Conservation (phyloP, 129 eudicot species). For the Pulicaria dysenterica region DNA sequence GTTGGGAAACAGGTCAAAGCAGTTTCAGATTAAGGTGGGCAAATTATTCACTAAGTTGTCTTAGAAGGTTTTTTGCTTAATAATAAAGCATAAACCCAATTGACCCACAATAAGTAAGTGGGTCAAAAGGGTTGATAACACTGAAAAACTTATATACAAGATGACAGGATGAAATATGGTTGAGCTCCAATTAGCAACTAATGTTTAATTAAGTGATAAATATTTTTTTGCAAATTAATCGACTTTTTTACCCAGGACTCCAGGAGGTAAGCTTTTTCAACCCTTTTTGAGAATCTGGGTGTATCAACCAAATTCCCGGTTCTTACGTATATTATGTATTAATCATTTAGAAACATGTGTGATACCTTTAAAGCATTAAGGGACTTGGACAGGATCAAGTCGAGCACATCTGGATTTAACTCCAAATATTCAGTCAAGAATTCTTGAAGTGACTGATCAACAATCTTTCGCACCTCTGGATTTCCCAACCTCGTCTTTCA, state of each 20-base stretch:
- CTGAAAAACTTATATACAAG: no score
- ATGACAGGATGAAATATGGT: no score
- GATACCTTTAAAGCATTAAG: conserved; percentile 91
- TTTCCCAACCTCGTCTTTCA: conserved; percentile 91
- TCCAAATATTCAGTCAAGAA: conserved; percentile 87
- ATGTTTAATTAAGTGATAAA: not conserved
- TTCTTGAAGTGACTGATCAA: conserved; percentile 88
- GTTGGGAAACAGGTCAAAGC: not conserved
- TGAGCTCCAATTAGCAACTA: no score
- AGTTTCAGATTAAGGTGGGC: not conserved
- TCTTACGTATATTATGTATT: not conserved
- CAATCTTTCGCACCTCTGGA: conserved; percentile 86
- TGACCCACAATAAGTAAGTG: not conserved
- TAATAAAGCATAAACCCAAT: not conserved
- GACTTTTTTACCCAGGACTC: not conserved
- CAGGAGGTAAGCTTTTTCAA: not conserved
- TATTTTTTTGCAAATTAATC: not conserved
- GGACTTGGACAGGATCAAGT: conserved; percentile 80
- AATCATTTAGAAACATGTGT: not conserved
- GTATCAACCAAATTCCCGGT: not conserved
- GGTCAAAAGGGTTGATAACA: not conserved
- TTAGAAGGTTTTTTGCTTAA: no score
- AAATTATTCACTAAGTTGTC: not conserved
- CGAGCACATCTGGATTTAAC: conserved; percentile 93
- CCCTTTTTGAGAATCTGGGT: not conserved